Base-by-base conservation (phyloP, 345 rosid genomes). In the Microcos paniculata region DNA sequence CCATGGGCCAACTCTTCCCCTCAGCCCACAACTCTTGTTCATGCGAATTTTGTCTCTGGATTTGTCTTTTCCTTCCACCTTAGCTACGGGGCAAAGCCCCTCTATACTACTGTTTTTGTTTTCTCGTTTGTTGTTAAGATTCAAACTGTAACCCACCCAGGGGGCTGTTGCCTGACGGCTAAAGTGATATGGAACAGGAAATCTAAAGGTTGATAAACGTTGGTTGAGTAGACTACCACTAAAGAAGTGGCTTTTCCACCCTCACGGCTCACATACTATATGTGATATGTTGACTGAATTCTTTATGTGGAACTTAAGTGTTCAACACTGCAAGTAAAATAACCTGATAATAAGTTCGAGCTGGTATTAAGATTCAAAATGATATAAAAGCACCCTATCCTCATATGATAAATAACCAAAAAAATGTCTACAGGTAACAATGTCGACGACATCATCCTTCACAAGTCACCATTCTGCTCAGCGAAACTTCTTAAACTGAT, bases 401-500 rank as follows among this genome's bases (percentile, higher is more conserved):
- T 35, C 62, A 62, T 57, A 45, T 68, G 68, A 74, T 56, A 52
- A 70, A 23, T 21, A 65, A 62, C 53, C n/a, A n/a, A n/a, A 35
- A 45, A 74, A 74, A 55, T 1, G 58, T 72, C 7, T 38, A 72
- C 15, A 70, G 56, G 43, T 45, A 67, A 56, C 68, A 51, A 43
- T 64, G 72, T 52, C 79, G 42, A 49, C 52, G 69, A 64, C 16
- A 75, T 61, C 31, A 76, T 70, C 58, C 38, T 78, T 57, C 63
- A 35, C 15, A 42, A n/a, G 35, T 45, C 33, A 72, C 43, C 31
- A 35, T 31, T 48, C 70, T 58, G 76, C 75, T 75, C 8, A 63
- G 38, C 77, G 75, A 69, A 83, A 70, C 30, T 76, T 38, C 28
- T 19, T 71, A 45, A 28, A 70, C 57, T 38, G 30, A 66, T 75